Conservation (phyloP, 345 rosid species). For the Lagerstroemia speciosa region DNA sequence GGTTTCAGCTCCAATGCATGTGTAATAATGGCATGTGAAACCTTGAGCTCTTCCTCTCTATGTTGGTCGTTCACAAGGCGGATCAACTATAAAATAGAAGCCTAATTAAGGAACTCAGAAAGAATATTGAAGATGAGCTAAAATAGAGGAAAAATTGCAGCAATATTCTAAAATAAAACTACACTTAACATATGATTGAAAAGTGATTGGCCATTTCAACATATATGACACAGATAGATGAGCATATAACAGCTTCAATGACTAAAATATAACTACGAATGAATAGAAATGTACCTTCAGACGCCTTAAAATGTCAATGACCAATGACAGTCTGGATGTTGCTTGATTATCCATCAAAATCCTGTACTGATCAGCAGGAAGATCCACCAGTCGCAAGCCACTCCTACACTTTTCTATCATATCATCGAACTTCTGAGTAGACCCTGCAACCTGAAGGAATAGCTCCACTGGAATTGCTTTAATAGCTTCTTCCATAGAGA, state of each 20-base stretch:
- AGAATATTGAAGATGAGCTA: not conserved
- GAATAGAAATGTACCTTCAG: slow-evolving; percentile 55
- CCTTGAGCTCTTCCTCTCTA: slow-evolving; percentile 35
- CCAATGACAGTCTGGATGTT: slow-evolving; percentile 67
- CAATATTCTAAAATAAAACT: not conserved
- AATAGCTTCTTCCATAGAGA: slow-evolving; percentile 69
- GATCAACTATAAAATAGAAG: slow-evolving; percentile 51
- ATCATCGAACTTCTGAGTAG: slow-evolving; percentile 54
- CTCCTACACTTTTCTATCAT: slow-evolving; percentile 69
- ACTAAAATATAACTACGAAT: slow-evolving; percentile 4
- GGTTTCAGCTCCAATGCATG: slow-evolving; percentile 89
- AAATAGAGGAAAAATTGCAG: not conserved
- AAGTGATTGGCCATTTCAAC: not conserved
- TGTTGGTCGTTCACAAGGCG: slow-evolving; percentile 51
- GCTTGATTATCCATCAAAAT: slow-evolving; percentile 72
- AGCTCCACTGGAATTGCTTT: slow-evolving; percentile 77
- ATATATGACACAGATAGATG: not conserved
- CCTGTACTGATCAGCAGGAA: slow-evolving; percentile 58
- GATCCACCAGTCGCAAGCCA: slow-evolving; percentile 64
- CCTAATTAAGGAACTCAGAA: slow-evolving; percentile 14
- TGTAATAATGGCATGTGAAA: slow-evolving; percentile 45
- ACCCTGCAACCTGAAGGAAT: slow-evolving; percentile 81
- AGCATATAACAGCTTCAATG: not conserved
- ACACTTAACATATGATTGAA: not conserved
- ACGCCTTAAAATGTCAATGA: slow-evolving; percentile 71